Base-by-base conservation (phyloP, 1,284 basidiomycete species). In the Malassezia furfur region DNA sequence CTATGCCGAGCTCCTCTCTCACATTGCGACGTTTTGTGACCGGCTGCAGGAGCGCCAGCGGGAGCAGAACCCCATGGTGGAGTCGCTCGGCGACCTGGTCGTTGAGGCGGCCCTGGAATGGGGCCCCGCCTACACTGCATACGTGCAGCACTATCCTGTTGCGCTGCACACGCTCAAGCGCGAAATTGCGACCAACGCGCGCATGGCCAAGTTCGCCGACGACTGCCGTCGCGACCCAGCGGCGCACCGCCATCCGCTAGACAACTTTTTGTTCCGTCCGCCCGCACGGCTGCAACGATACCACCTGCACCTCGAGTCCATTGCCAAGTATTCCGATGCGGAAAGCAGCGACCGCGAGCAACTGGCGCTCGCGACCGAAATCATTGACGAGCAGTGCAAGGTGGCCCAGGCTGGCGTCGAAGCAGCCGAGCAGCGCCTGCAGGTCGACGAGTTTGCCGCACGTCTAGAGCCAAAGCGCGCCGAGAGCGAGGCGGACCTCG, bases 201-300 rank as follows among this genome's bases (percentile, higher is more conserved):
- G 87, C 53, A 87, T 98, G 71, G 80, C 85, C 36, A 76, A 85
- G 17, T 91, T 94, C 72, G 78, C 94, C n/a, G 88, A 91, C 25
- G 50, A 52, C 36, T 71, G 85, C 19, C 79, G 82, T 0, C 80
- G 81, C 19, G 79, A 83, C 59, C 83, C 83, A 19, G 85, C 86
- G 46, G 80, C 84, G 6, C 81, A 86, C 48, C 81, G 86, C n/a
- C 79, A 88, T 41, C 88, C 93, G 63, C 79, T 94, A 59, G 88
- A 87, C 63, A 84, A 88, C 64, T 88, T 91, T 72, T 79, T 96
- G 61, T 86, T 84, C 50, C 81, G 89, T 6, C 89, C 91, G 1
- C 83, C 85, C 0, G 87, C 90, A 59, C 88, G 93, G 71, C 78
- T 96, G 11, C 87, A 91, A 72, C 86, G 88, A 60, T 96, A 96